A percentile compares a stretch with the other conserved stretches of the same genome.
Conservation (phyloP, 2,329 filamentous ascomycete genomes). For the Sporothrix phasma region DNA sequence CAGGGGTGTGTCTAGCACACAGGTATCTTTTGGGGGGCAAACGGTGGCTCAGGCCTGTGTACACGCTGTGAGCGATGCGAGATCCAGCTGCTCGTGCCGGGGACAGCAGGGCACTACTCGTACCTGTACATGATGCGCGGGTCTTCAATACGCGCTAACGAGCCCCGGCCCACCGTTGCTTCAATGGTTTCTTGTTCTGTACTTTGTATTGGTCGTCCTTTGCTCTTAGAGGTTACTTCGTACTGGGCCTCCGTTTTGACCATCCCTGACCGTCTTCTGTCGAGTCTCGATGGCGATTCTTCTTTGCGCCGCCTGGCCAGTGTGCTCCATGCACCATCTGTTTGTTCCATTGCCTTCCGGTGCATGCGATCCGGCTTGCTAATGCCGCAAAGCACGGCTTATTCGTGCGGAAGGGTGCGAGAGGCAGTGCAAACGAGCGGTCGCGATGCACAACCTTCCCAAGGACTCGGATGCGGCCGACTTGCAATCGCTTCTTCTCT, state of each 20-base stretch:
- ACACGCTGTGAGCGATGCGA: background rate
- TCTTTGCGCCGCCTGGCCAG: background rate
- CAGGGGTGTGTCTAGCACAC: conserved; percentile 18
- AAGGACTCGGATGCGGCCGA: background rate
- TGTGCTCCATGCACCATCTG: background rate
- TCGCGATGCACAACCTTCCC: background rate
- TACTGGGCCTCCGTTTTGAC: conserved; percentile 1
- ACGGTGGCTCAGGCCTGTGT: background rate
- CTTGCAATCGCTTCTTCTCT: background rate
- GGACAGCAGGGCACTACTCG: conserved; percentile 4
- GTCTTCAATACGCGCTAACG: conserved; percentile 6
- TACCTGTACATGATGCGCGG: no score
- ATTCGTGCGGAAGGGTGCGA: background rate
- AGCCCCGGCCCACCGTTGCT: no score
- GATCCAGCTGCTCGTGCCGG: background rate
- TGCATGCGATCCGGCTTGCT: conserved; percentile 5
- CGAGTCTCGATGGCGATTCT: background rate
- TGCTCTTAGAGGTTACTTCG: background rate
- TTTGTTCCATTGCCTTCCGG: conserved; percentile 1
- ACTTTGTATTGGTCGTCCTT: background rate
- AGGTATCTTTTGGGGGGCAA: conserved; percentile 14
- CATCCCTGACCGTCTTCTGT: background rate
- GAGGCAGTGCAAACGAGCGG: background rate
- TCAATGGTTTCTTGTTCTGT: background rate
- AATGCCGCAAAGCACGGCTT: conserved; percentile 2